Percentiles rank a stretch among this genome's conserved stretches.
These are phyloP conservation scores for Annulohypoxylon stygium DNA, from an alignment of 495 filamentous ascomycete species.

Conservation along the genomic window DNA sequence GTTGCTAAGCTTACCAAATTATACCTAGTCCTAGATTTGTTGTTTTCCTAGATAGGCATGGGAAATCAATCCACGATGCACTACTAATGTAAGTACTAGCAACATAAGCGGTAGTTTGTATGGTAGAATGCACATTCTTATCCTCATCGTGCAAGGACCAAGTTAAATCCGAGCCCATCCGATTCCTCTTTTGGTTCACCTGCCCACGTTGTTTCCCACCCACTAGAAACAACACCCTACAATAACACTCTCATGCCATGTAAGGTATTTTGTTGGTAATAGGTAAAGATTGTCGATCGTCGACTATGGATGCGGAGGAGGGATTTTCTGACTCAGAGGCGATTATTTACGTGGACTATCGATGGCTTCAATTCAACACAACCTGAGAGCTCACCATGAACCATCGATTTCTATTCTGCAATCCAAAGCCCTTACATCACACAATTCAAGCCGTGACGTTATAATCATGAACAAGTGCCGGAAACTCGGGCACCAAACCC, in stretches of 20 bases:
- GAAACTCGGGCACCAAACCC: background rate
- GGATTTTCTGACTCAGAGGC: slow-evolving; percentile 12
- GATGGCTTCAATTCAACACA: background rate
- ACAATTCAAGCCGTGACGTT: background rate
- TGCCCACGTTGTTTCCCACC: background rate
- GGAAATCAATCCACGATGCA: too few species aligned
- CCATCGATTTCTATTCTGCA: background rate
- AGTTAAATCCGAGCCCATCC: background rate
- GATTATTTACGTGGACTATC: slow-evolving; percentile 11
- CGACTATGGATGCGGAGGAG: background rate
- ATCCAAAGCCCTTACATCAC: too few species aligned
- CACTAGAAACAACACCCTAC: background rate
- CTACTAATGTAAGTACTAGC: too few species aligned
- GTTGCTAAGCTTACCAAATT: background rate
- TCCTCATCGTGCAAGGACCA: background rate
- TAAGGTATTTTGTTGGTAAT: background rate
- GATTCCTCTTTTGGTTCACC: background rate
- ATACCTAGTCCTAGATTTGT: background rate
- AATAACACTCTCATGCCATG: background rate
- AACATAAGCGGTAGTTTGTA: too few species aligned
- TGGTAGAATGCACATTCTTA: background rate
- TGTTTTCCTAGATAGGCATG: background rate
- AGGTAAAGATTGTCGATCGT: background rate
- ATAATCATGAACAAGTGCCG: background rate
- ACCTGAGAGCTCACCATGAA: background rate